A percentile compares a stretch with the other conserved stretches of the same genome.
Conservation (phyloP, 2,329 filamentous ascomycete species). For the Gnomoniopsis smithogilvyi region DNA sequence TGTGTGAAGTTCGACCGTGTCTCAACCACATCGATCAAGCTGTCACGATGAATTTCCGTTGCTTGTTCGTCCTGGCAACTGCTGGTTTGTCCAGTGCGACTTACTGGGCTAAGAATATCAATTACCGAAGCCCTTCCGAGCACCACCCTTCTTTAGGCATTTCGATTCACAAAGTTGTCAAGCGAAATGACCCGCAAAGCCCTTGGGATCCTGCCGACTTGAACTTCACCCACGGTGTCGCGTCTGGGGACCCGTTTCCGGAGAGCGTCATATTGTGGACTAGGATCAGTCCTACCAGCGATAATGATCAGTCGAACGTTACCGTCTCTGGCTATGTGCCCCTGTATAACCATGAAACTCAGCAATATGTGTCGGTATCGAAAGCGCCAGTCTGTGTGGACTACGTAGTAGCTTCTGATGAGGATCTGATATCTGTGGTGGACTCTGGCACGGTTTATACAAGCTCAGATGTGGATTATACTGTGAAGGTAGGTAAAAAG, state of each 20-base stretch:
- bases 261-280: constrained; percentile 53
- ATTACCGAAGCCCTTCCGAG: constrained; percentile 59
- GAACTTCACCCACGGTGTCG: constrained; percentile 59
- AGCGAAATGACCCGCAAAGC: constrained; percentile 44
- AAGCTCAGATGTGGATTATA: constrained; percentile 72
- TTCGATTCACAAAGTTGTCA: constrained; percentile 54
- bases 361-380: constrained; percentile 42
- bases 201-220: constrained; percentile 43
- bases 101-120: constrained; percentile 40
- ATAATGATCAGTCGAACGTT: constrained; percentile 43
- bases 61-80: not conserved
- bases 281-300: constrained; percentile 36
- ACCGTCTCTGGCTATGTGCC: constrained; percentile 37
- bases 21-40: not conserved
- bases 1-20: not conserved
- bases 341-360: constrained; percentile 41
- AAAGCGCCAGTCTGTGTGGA: constrained; percentile 64
- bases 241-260: constrained; percentile 44
- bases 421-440: constrained; percentile 39
- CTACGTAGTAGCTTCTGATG: constrained; percentile 55
- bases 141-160: constrained; percentile 58
- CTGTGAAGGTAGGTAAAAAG: constrained; percentile 67
- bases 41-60: not conserved
- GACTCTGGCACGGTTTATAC: constrained; percentile 62
- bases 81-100: not conserved